A percentile compares a stretch with the other conserved stretches of the same genome.
phyloP scores from a whole-genome alignment of 257 asterid species.

The Anisodus acutangulus region DNA sequence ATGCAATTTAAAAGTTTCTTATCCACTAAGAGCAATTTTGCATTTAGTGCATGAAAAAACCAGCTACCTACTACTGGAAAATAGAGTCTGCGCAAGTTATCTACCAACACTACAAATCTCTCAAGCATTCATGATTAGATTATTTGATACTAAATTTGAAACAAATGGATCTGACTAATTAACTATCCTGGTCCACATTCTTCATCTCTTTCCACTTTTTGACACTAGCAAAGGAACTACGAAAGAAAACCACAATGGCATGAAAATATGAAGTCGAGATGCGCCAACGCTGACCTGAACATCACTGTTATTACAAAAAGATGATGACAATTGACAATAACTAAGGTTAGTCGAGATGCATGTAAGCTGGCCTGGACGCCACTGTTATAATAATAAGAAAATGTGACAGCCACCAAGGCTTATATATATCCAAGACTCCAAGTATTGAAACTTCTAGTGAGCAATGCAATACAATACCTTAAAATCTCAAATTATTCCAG shows the following conservation, averaged over 20 bases:
- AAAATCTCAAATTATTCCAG: constrained; percentile 6
- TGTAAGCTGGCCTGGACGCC: neutral
- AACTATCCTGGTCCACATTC: neutral
- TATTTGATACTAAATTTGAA: constrained; percentile 1
- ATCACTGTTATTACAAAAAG: neutral
- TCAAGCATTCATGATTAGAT: constrained; percentile 12
- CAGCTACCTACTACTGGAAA: neutral
- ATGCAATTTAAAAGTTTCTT: neutral
- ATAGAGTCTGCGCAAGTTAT: neutral
- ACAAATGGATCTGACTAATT: neutral
- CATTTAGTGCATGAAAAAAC: constrained; percentile 26
- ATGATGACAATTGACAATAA: constrained; percentile 2
- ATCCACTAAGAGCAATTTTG: neutral
- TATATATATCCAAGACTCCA: constrained; percentile 13
- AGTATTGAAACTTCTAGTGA: neutral
- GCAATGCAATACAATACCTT: neutral
- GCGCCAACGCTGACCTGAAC: neutral
- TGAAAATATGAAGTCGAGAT: neutral
- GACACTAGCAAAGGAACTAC: neutral
- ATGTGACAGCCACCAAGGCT: neutral
- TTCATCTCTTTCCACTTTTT: neutral
- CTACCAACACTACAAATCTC: neutral
- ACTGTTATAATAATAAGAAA: neutral
- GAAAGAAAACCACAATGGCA: neutral
- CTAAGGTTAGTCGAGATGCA: neutral